Conservation (phyloP, 163 green algal species). For the Chlorella variabilis region DNA sequence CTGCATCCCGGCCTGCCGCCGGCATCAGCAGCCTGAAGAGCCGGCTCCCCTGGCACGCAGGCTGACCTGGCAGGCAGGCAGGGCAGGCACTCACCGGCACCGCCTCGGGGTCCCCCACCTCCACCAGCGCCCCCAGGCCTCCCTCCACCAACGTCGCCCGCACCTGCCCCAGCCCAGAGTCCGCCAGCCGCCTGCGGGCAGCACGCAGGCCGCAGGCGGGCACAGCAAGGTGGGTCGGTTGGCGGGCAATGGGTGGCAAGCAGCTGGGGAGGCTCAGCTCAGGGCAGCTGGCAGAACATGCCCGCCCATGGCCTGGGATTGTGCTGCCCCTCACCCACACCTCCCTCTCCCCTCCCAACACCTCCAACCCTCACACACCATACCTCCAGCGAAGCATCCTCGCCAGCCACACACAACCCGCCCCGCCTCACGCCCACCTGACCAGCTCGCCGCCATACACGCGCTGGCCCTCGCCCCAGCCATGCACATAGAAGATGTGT, state of each 20-base stretch:
- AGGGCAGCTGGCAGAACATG: too few species aligned
- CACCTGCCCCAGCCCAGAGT: constrained; percentile 23
- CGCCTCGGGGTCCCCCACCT: constrained; percentile 9
- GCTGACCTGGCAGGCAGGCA: too few species aligned
- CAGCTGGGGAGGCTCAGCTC: too few species aligned
- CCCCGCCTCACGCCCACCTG: not conserved
- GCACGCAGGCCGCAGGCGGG: too few species aligned
- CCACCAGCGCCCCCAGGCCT: constrained; percentile 5
- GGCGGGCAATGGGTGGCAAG: too few species aligned
- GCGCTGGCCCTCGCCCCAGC: not conserved
- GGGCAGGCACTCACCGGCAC: constrained; percentile 30
- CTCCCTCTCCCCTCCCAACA: not conserved
- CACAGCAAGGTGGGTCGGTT: too few species aligned
- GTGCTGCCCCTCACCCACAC: not conserved
- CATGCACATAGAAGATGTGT: constrained; percentile 51
- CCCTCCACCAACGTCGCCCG: constrained; percentile 17
- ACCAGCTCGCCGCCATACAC: not conserved
- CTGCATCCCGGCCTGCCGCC: too few species aligned
- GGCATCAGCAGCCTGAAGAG: too few species aligned
- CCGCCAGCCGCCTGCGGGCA: constrained; percentile 6
- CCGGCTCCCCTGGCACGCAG: too few species aligned
- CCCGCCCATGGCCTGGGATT: too few species aligned
- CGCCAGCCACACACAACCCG: not conserved
- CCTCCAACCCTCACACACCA: not conserved
- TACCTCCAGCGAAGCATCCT: not conserved